phyloP scores from a whole-genome alignment of 2,329 filamentous ascomycete species.

The Salinomyces thailandicus region DNA sequence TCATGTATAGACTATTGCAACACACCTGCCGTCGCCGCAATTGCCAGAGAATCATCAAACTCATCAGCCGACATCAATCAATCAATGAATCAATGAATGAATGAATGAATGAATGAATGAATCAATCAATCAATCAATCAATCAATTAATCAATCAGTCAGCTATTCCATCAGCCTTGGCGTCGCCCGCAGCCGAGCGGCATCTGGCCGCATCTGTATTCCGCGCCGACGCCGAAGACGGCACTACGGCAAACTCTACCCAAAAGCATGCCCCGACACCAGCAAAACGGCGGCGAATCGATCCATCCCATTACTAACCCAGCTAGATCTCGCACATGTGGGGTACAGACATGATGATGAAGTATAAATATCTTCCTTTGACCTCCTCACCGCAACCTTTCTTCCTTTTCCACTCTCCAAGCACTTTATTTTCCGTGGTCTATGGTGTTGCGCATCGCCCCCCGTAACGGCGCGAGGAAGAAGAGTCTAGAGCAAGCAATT shows the following conservation, averaged over 20 bases:
- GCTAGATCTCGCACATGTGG: background rate
- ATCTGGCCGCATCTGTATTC: too few species aligned
- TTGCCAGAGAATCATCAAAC: too few species aligned
- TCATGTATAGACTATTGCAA: too few species aligned
- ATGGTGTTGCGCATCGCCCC: background rate
- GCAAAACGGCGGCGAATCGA: background rate
- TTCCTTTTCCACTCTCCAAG: background rate
- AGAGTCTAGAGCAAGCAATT: background rate
- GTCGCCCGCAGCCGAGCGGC: background rate
- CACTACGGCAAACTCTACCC: background rate
- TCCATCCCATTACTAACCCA: background rate
- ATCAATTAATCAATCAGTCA: too few species aligned
- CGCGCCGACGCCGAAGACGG: conserved; percentile 1
- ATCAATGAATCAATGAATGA: too few species aligned
- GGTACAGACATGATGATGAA: background rate
- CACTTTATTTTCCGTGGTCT: background rate
- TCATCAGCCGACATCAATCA: too few species aligned
- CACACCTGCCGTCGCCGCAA: too few species aligned
- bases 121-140: too few species aligned
- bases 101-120: too few species aligned
- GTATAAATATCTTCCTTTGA: background rate
- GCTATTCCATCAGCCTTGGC: too few species aligned
- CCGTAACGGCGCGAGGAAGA: background rate
- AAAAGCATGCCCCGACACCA: background rate
- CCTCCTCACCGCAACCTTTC: background rate